phyloP scores from a whole-genome alignment of 1,284 basidiomycete genomes.

The Austroboletus rostrupii region DNA sequence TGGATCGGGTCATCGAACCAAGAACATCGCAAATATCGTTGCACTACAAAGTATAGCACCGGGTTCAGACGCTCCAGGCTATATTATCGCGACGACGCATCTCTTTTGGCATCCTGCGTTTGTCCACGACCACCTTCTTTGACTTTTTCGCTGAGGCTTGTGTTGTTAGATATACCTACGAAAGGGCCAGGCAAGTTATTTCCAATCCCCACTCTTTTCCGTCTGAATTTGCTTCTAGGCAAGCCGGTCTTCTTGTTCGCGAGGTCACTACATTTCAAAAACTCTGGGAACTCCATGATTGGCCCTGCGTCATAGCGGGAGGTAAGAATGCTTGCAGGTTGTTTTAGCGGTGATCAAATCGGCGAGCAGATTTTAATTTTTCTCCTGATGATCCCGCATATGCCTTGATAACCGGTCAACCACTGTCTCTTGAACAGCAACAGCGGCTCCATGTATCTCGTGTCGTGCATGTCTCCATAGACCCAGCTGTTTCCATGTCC shows the following conservation, averaged over 20 bases:
- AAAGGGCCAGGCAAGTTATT: conserved; percentile 66
- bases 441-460: conserved; percentile 59
- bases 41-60: conserved; percentile 47
- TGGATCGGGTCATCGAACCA: conserved; percentile 72
- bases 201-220: background rate
- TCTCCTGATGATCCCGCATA: conserved; percentile 84
- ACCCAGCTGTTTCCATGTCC: conserved; percentile 46
- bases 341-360: conserved; percentile 3
- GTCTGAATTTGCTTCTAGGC: conserved; percentile 39
- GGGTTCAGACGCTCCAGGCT: conserved; percentile 40
- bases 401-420: conserved; percentile 67
- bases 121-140: conserved; percentile 21
- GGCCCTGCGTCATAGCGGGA: conserved; percentile 83
- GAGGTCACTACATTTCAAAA: conserved; percentile 60
- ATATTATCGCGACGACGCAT: conserved; percentile 82
- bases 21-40: conserved; percentile 78
- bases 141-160: conserved; percentile 1
- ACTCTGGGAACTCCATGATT: conserved; percentile 43
- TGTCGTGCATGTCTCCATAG: conserved; percentile 81
- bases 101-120: conserved; percentile 93
- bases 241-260: conserved; percentile 66
- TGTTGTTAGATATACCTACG: conserved; percentile 71
- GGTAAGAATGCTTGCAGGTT: conserved; percentile 43
- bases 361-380: conserved; percentile 85
- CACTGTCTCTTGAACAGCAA: conserved; percentile 52